Conservation (phyloP, 768 basidiomycete genomes). For the Collybia nuda region DNA sequence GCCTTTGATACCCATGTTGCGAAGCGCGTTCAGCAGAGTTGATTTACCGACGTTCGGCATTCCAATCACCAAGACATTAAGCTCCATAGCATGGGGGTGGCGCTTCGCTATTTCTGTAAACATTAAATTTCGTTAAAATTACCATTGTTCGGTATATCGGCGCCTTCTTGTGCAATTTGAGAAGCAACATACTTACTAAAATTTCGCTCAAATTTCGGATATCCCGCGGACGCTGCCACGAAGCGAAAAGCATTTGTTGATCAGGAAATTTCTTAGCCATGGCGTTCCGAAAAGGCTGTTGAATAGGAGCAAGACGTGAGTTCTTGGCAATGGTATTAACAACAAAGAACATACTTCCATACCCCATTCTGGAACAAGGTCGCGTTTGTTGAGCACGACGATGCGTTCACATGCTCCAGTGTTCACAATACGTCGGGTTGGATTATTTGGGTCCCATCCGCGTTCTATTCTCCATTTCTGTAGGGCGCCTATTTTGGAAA, state of each 20-base stretch:
- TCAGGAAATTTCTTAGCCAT: slow-evolving; percentile 72
- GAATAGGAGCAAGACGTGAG: slow-evolving; percentile 7
- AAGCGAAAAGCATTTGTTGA: slow-evolving; percentile 69
- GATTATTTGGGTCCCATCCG: slow-evolving; percentile 51
- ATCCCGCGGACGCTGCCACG: slow-evolving; percentile 66
- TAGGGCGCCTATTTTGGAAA: slow-evolving; percentile 49
- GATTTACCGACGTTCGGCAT: slow-evolving; percentile 99
- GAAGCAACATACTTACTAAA: slow-evolving; percentile 67
- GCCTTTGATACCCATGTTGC: slow-evolving; percentile 83
- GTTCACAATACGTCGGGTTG: slow-evolving; percentile 35
- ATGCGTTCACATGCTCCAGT: slow-evolving; percentile 72
- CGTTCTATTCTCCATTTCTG: slow-evolving; percentile 70
- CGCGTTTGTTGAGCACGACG: slow-evolving; percentile 91
- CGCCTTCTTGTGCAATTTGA: not conserved
- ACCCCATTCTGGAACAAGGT: slow-evolving; percentile 87
- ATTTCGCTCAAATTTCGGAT: slow-evolving; percentile 62
- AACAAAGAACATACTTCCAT: slow-evolving; percentile 60
- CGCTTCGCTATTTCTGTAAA: slow-evolving; percentile 64
- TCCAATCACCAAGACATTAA: slow-evolving; percentile 91
- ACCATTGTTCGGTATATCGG: too few species aligned
- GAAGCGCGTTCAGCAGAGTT: slow-evolving; percentile 86
- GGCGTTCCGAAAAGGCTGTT: slow-evolving; percentile 70
- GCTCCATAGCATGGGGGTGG: slow-evolving; percentile 68
- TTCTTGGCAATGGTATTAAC: slow-evolving; percentile 4
- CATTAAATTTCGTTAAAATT: slow-evolving; percentile 6